A percentile compares a stretch with the other conserved stretches of the same genome.
Evolutionary conservation across 2,329 filamentous ascomycete species (phyloP).

Genomic region (Epichloe aotearoae): DNA sequence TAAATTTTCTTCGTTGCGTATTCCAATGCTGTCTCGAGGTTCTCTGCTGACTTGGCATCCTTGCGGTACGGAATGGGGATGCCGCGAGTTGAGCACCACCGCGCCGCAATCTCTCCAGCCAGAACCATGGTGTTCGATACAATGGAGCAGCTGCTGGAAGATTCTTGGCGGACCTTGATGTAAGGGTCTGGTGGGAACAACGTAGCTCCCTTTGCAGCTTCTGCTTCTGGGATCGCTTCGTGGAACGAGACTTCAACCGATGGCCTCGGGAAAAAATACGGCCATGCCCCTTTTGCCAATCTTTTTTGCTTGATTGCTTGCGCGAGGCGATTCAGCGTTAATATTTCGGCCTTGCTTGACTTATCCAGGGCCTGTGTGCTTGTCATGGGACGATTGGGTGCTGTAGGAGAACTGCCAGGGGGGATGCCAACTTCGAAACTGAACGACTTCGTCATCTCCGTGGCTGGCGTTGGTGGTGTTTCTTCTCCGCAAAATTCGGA

Average conservation of each 20-base stretch:
- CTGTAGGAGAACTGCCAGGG: slow-evolving; percentile 4
- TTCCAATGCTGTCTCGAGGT: slow-evolving; percentile 21
- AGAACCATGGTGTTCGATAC: slow-evolving; percentile 41
- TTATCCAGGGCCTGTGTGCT: slow-evolving; percentile 27
- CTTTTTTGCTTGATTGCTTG: slow-evolving; percentile 30
- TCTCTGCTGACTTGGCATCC: slow-evolving; percentile 29
- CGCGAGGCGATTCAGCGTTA: slow-evolving; percentile 33
- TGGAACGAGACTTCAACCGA: slow-evolving; percentile 31
- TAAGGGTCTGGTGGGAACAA: slow-evolving; percentile 34
- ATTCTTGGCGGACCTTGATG: slow-evolving; percentile 26
- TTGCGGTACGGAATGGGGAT: slow-evolving; percentile 48
- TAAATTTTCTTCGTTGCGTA: slow-evolving; percentile 23
- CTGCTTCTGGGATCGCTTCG: slow-evolving; percentile 13
- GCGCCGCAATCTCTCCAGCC: slow-evolving; percentile 47
- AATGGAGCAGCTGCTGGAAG: slow-evolving; percentile 19
- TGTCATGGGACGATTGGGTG: slow-evolving; percentile 29
- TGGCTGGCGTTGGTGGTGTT: slow-evolving; percentile 7
- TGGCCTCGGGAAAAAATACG: slow-evolving; percentile 32
- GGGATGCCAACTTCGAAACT: slow-evolving; percentile 18
- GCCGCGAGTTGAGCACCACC: slow-evolving; percentile 43
- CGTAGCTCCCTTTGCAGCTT: slow-evolving; percentile 3
- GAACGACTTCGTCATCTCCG: slow-evolving; percentile 5
- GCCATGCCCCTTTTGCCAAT: slow-evolving; percentile 34
- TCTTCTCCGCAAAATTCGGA: slow-evolving; percentile 28
- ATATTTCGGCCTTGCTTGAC: slow-evolving; percentile 31